Conservation (phyloP, 768 basidiomycete species). For the Termitomyces sp. region DNA sequence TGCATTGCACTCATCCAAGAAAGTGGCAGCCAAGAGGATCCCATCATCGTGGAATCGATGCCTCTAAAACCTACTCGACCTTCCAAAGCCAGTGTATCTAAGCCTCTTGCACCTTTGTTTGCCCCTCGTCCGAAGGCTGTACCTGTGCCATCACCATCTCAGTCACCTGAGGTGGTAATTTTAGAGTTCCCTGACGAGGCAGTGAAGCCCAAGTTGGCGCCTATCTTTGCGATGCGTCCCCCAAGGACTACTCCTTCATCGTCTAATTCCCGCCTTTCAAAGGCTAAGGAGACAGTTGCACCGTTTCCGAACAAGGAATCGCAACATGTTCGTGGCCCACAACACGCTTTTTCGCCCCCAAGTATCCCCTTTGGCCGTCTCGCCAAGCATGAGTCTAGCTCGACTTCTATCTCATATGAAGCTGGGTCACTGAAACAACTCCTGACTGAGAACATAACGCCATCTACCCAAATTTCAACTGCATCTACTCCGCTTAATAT, state of each 20-base stretch:
- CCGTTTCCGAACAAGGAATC: conserved; percentile 47
- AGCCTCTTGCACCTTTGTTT: conserved; percentile 45
- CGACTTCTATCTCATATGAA: not conserved
- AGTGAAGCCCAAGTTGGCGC: not conserved
- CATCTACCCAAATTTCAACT: not conserved
- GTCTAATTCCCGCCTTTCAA: not conserved
- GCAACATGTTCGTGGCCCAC: conserved; percentile 63
- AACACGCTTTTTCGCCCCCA: conserved; percentile 32
- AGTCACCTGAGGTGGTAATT: conserved; percentile 1
- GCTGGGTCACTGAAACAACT: not conserved
- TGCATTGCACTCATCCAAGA: conserved; percentile 2
- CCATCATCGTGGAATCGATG: conserved; percentile 43
- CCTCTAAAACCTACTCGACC: conserved; percentile 25
- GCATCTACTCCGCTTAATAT: conserved; percentile 6
- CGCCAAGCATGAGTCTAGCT: not conserved
- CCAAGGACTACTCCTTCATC: not conserved
- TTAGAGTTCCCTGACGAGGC: conserved; percentile 2
- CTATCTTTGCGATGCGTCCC: not conserved
- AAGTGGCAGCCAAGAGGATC: conserved; percentile 33
- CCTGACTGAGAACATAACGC: not conserved
- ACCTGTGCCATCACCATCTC: not conserved
- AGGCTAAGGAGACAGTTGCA: conserved; percentile 14
- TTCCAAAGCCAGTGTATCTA: conserved; percentile 16
- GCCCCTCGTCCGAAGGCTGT: conserved; percentile 23
- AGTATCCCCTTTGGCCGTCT: conserved; percentile 10